These are phyloP conservation scores for Yarrowia bubula DNA, from an alignment of 805 yeast genomes.

Conservation along the genomic window DNA sequence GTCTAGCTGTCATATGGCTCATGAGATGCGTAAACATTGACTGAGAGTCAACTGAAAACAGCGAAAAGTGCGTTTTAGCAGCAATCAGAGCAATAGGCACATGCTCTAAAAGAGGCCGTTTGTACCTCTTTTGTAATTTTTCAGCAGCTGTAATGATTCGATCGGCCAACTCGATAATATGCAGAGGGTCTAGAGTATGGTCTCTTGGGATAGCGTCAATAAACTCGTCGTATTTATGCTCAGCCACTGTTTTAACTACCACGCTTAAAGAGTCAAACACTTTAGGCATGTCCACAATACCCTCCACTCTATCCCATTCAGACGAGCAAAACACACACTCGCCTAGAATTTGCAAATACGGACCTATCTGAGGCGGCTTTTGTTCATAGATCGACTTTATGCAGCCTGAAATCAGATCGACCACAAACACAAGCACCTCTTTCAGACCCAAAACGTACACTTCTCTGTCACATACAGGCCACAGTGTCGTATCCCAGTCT, in stretches of 20 bases:
- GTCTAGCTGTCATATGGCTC: conserved; percentile 31
- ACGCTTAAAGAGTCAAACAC: background rate
- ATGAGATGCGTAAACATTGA: conserved; percentile 39
- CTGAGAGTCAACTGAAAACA: conserved; percentile 39
- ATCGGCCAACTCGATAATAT: conserved; percentile 58
- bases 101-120: conserved; percentile 58
- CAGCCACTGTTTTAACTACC: conserved; percentile 44
- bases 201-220: conserved; percentile 58
- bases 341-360: conserved; percentile 50
- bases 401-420: background rate
- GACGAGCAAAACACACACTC: conserved; percentile 50
- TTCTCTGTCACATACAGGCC: conserved; percentile 13
- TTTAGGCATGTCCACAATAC: background rate
- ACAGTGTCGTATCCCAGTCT: conserved; percentile 30
- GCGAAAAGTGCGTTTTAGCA: conserved; percentile 37
- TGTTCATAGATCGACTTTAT: conserved; percentile 33
- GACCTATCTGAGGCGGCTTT: conserved; percentile 58
- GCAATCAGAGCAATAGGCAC: conserved; percentile 48
- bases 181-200: conserved; percentile 51
- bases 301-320: conserved; percentile 1
- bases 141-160: conserved; percentile 50
- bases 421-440: conserved; percentile 41
- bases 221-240: conserved; percentile 45
- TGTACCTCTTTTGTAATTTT: conserved; percentile 57
- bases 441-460: conserved; percentile 38